phyloP scores from a whole-genome alignment of 495 filamentous ascomycete species.

The Lineolata rhizophorae region DNA sequence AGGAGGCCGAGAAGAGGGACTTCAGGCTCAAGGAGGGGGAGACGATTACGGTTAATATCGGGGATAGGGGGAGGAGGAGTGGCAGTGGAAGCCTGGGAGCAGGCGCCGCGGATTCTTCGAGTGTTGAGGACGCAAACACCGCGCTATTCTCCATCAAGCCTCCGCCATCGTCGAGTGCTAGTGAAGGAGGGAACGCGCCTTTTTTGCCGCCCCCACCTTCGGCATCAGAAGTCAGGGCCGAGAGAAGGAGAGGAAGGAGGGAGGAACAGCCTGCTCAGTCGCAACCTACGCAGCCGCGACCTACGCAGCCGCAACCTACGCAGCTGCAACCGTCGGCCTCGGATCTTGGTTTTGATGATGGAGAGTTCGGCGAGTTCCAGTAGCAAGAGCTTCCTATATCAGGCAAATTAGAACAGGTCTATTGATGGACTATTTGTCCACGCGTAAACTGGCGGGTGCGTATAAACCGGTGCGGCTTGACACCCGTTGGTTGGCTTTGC shows the following conservation, averaged over 20 bases:
- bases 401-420: too few relatives aligned
- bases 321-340: constrained; percentile 13
- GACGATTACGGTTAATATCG: constrained; percentile 62
- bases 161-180: constrained; percentile 14
- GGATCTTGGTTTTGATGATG: constrained; percentile 27
- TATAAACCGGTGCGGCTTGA: too few relatives aligned
- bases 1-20: constrained; percentile 31
- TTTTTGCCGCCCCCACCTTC: constrained; percentile 42
- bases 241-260: constrained; percentile 15
- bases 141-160: constrained; percentile 27
- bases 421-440: too few relatives aligned
- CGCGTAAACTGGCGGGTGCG: too few relatives aligned
- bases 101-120: constrained; percentile 3
- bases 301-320: constrained; percentile 5
- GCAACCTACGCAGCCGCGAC: background rate
- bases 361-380: constrained; percentile 30
- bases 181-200: constrained; percentile 23
- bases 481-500: too few relatives aligned
- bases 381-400: constrained; percentile 12
- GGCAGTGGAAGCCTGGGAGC: too few relatives aligned
- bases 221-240: constrained; percentile 20
- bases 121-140: constrained; percentile 9
- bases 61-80: constrained; percentile 12
- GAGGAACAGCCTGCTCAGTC: constrained; percentile 12
- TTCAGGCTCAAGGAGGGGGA: constrained; percentile 67